Conservation (phyloP, 2,329 filamentous ascomycete genomes). For the Periconia digitata region DNA sequence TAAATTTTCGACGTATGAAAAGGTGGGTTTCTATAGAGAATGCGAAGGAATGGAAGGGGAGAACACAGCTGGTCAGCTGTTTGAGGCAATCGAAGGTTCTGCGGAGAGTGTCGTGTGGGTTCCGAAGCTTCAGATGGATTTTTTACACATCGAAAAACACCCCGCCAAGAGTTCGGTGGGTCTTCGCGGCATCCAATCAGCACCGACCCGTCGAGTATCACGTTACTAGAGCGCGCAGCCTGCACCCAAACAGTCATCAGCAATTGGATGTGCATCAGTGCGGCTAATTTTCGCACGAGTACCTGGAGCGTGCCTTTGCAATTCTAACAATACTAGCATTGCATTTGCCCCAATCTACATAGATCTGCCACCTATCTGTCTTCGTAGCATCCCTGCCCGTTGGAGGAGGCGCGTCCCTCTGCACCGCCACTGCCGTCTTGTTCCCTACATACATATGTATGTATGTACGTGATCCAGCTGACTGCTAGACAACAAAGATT, state of each 20-base stretch:
- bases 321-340: too few relatives aligned
- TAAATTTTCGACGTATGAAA: too few relatives aligned
- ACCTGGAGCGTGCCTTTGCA: background rate
- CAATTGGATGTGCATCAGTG: background rate
- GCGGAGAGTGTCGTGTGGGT: constrained; percentile 28
- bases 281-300: background rate
- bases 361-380: background rate
- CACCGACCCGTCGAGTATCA: background rate
- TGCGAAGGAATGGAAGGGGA: background rate
- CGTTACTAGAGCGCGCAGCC: background rate
- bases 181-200: constrained; percentile 2
- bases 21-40: too few relatives aligned
- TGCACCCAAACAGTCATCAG: background rate
- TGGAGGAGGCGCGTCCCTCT: constrained; percentile 13
- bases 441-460: constrained; percentile 24
- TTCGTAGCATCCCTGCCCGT: background rate
- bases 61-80: constrained; percentile 4
- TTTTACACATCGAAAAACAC: constrained; percentile 19
- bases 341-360: too few relatives aligned
- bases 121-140: constrained; percentile 24
- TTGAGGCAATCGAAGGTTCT: constrained; percentile 10
- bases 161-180: constrained; percentile 22
- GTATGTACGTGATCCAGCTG: too few relatives aligned
- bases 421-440: constrained; percentile 35
- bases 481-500: background rate